These are phyloP conservation scores for Globisporangium spiculum DNA, from an alignment of 352 stramenopile species.

Conservation along the genomic window DNA sequence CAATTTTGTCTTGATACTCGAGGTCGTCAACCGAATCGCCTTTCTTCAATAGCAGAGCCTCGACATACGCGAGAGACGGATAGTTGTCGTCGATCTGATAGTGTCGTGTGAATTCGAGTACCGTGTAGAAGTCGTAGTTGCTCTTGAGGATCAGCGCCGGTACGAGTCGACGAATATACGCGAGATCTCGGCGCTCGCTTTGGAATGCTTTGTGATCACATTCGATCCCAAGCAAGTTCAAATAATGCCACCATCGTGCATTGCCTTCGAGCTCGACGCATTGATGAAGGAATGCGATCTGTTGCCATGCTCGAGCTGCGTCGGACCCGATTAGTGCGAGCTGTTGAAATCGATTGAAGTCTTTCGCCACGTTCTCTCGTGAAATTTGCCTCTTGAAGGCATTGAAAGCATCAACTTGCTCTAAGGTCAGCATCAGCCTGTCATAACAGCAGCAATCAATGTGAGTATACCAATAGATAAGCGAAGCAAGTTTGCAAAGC, in stretches of 20 bases:
- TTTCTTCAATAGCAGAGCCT: constrained; percentile 52
- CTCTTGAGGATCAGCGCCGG: constrained; percentile 59
- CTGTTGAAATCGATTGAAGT: constrained; percentile 78
- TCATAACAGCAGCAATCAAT: not conserved
- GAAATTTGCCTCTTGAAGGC: constrained; percentile 74
- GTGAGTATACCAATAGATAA: not conserved
- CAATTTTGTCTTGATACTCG: constrained; percentile 78
- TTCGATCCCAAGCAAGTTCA: constrained; percentile 71
- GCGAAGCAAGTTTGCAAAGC: not conserved
- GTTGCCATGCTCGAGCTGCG: constrained; percentile 71
- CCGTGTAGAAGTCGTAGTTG: constrained; percentile 78
- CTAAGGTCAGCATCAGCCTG: constrained; percentile 73
- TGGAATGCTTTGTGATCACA: constrained; percentile 80
- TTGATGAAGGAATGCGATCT: constrained; percentile 79
- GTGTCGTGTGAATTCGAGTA: constrained; percentile 77
- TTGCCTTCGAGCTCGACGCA: constrained; percentile 81
- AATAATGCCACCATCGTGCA: constrained; percentile 80
- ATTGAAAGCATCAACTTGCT: constrained; percentile 71
- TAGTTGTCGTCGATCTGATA: constrained; percentile 84
- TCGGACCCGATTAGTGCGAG: constrained; percentile 71
- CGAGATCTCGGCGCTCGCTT: constrained; percentile 59
- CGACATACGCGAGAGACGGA: constrained; percentile 63
- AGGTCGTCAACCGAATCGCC: constrained; percentile 16
- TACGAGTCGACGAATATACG: constrained; percentile 65
- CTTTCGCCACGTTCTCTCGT: constrained; percentile 77